Evolutionary conservation across 441 rosid genomes (phyloP).

Genomic region (Aleurites moluccanus): DNA sequence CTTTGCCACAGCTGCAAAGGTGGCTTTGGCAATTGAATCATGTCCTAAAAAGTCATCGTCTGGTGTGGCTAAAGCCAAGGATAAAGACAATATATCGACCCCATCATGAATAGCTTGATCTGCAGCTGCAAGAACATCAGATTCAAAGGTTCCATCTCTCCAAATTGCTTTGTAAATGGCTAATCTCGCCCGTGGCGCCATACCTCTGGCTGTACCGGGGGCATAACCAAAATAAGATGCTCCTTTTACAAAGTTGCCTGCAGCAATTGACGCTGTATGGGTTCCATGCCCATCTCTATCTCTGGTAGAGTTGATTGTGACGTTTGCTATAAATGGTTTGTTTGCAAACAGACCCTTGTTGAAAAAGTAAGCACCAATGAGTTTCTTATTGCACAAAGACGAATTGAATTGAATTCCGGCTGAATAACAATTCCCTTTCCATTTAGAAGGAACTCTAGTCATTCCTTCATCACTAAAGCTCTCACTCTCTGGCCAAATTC

Average conservation of each 20-base stretch:
- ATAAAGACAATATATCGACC: constrained; percentile 60
- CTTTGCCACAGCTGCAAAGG: constrained; percentile 49
- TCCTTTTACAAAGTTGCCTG: constrained; percentile 50
- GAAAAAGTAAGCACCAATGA: constrained; percentile 30
- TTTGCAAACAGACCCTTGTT: constrained; percentile 22
- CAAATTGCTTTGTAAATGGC: constrained; percentile 70
- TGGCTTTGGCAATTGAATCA: constrained; percentile 60
- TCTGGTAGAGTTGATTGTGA: constrained; percentile 11
- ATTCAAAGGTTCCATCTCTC: constrained; percentile 45
- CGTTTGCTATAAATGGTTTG: no score
- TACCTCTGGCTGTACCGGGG: constrained; percentile 59
- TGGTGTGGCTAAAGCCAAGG: constrained; percentile 47
- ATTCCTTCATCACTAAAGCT: constrained; percentile 31
- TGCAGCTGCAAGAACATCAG: not conserved
- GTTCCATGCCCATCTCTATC: constrained; percentile 64
- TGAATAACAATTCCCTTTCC: constrained; percentile 34
- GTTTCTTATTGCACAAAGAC: constrained; percentile 30
- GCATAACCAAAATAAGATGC: constrained; percentile 75
- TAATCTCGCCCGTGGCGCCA: constrained; percentile 63
- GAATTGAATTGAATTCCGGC: constrained; percentile 36
- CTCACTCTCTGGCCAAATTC: constrained; percentile 32
- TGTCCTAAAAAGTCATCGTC: constrained; percentile 50
- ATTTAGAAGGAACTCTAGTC: no score
- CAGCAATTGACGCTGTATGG: constrained; percentile 75
- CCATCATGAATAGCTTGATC: constrained; percentile 36